These are phyloP conservation scores for Pestalotiopsis sp. DNA, from an alignment of 2,329 filamentous ascomycete genomes.

Conservation along the genomic window DNA sequence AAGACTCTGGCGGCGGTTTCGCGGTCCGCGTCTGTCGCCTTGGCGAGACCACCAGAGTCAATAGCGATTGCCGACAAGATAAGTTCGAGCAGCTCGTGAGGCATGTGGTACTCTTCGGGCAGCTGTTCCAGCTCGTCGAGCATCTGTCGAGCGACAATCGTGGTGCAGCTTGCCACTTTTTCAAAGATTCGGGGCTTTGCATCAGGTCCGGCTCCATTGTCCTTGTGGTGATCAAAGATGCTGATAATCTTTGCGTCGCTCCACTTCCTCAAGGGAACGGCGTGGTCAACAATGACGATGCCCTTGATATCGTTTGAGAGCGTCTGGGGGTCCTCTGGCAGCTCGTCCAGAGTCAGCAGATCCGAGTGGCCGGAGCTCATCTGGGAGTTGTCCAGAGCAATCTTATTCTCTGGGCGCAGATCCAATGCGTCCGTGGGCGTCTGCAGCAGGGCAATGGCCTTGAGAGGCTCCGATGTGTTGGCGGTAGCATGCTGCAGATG, in stretches of 20 bases:
- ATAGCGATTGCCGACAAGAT: conserved; percentile 49
- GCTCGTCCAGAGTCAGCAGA: conserved; percentile 47
- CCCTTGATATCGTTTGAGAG: conserved; percentile 42
- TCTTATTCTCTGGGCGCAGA: conserved; percentile 48
- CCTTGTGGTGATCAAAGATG: conserved; percentile 50
- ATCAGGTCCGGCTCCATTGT: conserved; percentile 41
- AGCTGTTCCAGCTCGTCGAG: conserved; percentile 46
- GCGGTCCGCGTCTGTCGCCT: conserved; percentile 41
- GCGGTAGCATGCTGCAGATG: conserved; percentile 45
- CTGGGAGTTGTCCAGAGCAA: conserved; percentile 44
- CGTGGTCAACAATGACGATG: conserved; percentile 49
- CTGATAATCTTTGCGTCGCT: conserved; percentile 42
- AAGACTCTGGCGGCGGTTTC: conserved; percentile 40
- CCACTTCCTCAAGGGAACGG: conserved; percentile 45
- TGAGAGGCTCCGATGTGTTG: conserved; percentile 43
- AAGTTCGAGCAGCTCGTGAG: conserved; percentile 50
- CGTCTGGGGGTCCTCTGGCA: conserved; percentile 48
- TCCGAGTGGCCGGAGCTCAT: conserved; percentile 50
- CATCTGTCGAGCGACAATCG: conserved; percentile 48
- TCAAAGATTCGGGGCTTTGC: conserved; percentile 47
- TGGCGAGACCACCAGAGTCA: conserved; percentile 43
- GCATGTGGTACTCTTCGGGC: conserved; percentile 47
- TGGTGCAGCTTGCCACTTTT: conserved; percentile 45
- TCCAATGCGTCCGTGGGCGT: conserved; percentile 48
- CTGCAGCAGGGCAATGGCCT: conserved; percentile 48